A percentile compares a stretch with the other conserved stretches of the same genome.
phyloP scores from a whole-genome alignment of 768 basidiomycete genomes.

The Artomyces pyxidatus region DNA sequence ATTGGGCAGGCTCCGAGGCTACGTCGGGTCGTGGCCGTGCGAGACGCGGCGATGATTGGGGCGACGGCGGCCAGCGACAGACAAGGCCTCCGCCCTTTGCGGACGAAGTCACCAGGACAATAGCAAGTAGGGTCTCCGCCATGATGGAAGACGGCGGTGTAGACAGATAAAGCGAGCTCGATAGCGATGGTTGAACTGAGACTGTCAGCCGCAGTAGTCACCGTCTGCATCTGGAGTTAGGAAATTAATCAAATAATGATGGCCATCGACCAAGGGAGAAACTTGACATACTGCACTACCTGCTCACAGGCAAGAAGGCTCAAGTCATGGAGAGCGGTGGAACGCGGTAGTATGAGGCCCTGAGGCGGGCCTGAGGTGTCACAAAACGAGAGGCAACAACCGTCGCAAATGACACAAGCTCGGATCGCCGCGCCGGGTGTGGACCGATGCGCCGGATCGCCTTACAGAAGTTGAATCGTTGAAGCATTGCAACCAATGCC shows the following conservation, averaged over 20 bases:
- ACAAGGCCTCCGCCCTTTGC: conserved; percentile 73
- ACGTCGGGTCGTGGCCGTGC: conserved; percentile 56
- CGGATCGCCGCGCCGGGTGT: too few species aligned
- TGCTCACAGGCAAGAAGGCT: too few species aligned
- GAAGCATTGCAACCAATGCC: background rate
- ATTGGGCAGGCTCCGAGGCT: conserved; percentile 36
- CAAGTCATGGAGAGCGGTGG: too few species aligned
- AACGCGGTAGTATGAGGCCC: too few species aligned
- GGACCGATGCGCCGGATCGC: too few species aligned
- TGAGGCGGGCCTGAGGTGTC: too few species aligned
- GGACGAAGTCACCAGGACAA: conserved; percentile 79
- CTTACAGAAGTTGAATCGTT: background rate
- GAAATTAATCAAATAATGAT: too few species aligned
- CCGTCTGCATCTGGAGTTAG: too few species aligned
- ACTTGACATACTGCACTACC: too few species aligned
- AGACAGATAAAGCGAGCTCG: background rate
- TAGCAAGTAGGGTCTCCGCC: conserved; percentile 73
- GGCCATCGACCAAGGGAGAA: too few species aligned
- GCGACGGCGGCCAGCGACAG: conserved; percentile 79
- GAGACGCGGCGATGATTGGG: conserved; percentile 55
- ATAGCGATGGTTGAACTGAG: background rate
- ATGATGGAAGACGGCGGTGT: conserved; percentile 25
- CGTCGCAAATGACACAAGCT: too few species aligned
- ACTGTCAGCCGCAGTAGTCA: background rate
- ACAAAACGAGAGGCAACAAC: too few species aligned